These are phyloP conservation scores for Anastatica hierochuntica DNA, from an alignment of 345 rosid genomes.

Conservation along the genomic window DNA sequence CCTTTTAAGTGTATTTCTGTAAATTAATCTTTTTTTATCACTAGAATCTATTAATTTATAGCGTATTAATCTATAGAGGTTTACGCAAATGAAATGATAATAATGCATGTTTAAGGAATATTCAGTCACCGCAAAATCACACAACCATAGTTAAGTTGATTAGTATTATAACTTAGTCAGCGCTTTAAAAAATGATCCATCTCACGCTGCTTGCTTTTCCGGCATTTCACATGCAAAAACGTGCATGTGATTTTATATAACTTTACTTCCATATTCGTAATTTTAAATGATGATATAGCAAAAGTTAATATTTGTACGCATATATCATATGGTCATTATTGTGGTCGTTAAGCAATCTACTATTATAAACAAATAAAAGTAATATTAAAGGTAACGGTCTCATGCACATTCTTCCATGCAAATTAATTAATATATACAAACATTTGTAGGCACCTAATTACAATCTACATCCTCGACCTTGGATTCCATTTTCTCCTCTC, in stretches of 20 bases:
- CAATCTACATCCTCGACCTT: constrained; percentile 11
- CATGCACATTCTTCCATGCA: constrained; percentile 28
- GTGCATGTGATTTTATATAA: constrained; percentile 31
- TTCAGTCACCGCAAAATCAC: background rate
- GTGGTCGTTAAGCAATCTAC: constrained; percentile 22
- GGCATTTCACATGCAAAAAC: constrained; percentile 27
- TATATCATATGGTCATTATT: constrained; percentile 30
- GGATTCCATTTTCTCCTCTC: constrained; percentile 23
- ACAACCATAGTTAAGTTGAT: background rate
- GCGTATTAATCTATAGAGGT: too few relatives aligned
- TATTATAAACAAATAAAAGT: constrained; percentile 21
- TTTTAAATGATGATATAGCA: background rate
- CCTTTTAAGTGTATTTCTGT: too few relatives aligned
- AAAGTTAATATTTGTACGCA: constrained; percentile 25
- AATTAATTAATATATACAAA: background rate
- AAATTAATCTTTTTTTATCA: too few relatives aligned
- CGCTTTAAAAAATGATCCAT: background rate
- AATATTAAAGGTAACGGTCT: constrained; percentile 12
- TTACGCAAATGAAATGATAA: constrained; percentile 7
- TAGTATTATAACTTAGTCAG: background rate
- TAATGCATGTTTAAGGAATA: constrained; percentile 10
- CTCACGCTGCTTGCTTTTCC: background rate
- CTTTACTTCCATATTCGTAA: constrained; percentile 14
- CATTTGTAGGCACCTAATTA: constrained; percentile 4
- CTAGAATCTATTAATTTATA: too few relatives aligned